Evolutionary conservation across 148 eudicot species (phyloP), one percentile per base, ranked within the genome.

Genomic region (Amaranthus palmeri): DNA sequence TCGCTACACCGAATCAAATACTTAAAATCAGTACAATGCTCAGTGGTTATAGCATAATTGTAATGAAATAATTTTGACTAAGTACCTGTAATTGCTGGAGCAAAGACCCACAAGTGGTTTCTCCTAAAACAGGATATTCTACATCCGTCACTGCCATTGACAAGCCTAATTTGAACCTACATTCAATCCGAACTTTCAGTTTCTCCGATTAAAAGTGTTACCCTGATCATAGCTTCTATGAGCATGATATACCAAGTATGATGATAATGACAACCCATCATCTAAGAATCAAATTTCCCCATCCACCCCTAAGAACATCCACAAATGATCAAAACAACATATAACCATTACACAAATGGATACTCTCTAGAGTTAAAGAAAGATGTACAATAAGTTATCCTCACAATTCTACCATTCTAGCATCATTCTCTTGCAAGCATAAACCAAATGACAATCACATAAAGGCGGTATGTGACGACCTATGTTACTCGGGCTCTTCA

Each of bases 81-180:
- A 72, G 83, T 81, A 77, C 98, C 97, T 95, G 98, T 83, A 95
- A 78, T 65, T 91, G 91, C 83, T 86, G 86, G 70, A 95, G 85
- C 61, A 91, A 75, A 72, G 91, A 85, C 65, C 93, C 93, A 62
- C 97, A 91, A 48, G 90, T 95, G 43, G 82, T 85, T 73, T 86
- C 97, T 61, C 90, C 90, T 52, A 61, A 69, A 67, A 81, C 83
- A 76, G 84, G 88, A 78, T 84, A 82, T 56, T 82, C 83, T 66
- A 78, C 83, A 78, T 89, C 96, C 48, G 81, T 77, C 47, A 89
- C 88, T 43, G 91, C 97, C 98, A 95, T 95, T 57, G 62, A 65
- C 72, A 62, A 72, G 68, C 77, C 73, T 67, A 44, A 57, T 68
- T 41, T 74, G 67, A 67, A 58, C 76, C 85, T 84, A 81, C 74